phyloP scores from a whole-genome alignment of 2,329 filamentous ascomycete genomes.

The Corniculantispora saksenae region DNA sequence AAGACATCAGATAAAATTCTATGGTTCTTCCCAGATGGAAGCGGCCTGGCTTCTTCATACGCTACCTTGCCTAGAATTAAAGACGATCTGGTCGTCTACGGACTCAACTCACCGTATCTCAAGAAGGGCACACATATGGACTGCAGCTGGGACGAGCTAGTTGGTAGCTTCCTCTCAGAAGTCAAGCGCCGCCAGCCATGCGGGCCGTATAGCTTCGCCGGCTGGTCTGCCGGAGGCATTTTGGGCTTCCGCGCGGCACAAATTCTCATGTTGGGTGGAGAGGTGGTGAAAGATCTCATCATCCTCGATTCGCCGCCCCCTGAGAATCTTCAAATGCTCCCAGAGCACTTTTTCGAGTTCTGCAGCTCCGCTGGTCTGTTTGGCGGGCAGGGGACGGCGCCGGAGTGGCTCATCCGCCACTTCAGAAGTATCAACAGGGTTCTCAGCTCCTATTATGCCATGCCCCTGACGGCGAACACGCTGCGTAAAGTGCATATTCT shows the following conservation, averaged over 20 bases:
- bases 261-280: slow-evolving; percentile 58
- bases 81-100: slow-evolving; percentile 15
- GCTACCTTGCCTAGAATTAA: slow-evolving; percentile 7
- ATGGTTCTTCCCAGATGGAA: slow-evolving; percentile 33
- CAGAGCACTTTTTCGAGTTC: slow-evolving; percentile 64
- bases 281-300: slow-evolving; percentile 60
- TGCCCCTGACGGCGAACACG: too few species aligned
- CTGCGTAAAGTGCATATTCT: too few species aligned
- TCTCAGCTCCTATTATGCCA: too few species aligned
- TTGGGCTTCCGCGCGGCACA: slow-evolving; percentile 68
- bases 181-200: background rate
- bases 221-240: slow-evolving; percentile 52
- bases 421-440: slow-evolving; percentile 44
- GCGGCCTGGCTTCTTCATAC: slow-evolving; percentile 29
- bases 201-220: background rate
- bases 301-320: slow-evolving; percentile 69
- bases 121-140: slow-evolving; percentile 42
- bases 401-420: slow-evolving; percentile 73
- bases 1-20: slow-evolving; percentile 6
- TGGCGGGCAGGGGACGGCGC: slow-evolving; percentile 59
- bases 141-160: slow-evolving; percentile 20
- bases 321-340: slow-evolving; percentile 67
- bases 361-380: slow-evolving; percentile 72
- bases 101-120: slow-evolving; percentile 50
- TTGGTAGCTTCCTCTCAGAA: background rate